Base-by-base conservation (phyloP, 768 basidiomycete genomes). In the Auriscalpium vulgare region DNA sequence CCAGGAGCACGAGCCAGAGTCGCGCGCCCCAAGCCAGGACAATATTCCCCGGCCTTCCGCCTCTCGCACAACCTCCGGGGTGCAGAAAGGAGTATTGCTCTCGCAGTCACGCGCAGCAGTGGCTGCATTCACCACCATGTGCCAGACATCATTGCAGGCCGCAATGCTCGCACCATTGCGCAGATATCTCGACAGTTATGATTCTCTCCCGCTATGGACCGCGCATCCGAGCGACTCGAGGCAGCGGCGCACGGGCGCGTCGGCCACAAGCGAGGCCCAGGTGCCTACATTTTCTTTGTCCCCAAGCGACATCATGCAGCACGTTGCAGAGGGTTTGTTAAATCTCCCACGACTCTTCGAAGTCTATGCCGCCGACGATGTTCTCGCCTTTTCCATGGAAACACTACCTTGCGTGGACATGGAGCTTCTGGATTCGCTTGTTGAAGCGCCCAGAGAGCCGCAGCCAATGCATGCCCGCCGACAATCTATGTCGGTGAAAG, bases 271-370 rank as follows among this genome's bases (percentile, higher is more conserved):
- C 62, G 83, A 84, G 38, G 74, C 91, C 29, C 78, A 80, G 37
- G 81, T 98, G 7, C 97, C 97, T 2, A 90, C 82, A 7, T 99
- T 99, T 73, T 97, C 94, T 1, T 77, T 97, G 11, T 91, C 90
- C 10, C 95, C 94, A 1, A 95, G 86, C 54, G 90, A 92, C 53
- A 84, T 81, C 4, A 85, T 97, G 58, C 89, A 94, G 57, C 83
- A 85, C 56, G 85, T 97, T 36, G 89, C 91, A 2, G 97, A 98
- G 66, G 93, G 94, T n/a, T 72, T 99, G 37, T 76, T 97, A 36
- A 97, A 95, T 71, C 81, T 99, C 3, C 92, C 95, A 2, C 74
- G 94, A 55, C 74, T 98, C 14, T 97, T 98, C 65, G 95, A 98
- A 69, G 88, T 95, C 16, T 95, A 97, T 65, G 91, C 88, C 8